Base-by-base conservation (phyloP, 257 asterid genomes). In the Avicennia marina region DNA sequence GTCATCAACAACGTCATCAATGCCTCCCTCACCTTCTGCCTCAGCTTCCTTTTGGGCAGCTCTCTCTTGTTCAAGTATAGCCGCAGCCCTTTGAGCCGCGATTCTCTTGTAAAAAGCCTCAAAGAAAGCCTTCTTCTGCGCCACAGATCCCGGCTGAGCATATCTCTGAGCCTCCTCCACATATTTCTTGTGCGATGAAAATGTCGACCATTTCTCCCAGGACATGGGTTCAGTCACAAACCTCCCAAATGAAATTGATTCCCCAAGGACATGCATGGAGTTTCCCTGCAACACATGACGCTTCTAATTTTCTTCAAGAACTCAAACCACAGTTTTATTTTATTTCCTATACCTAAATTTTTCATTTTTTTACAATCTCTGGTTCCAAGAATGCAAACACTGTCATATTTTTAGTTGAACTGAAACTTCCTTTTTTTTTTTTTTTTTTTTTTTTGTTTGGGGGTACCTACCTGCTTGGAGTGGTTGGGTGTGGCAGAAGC, bases 91-190 rank as follows among this genome's bases (percentile, higher is more conserved):
- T 24, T 78, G 79, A 7, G 96, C 95, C 27, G 98, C 95, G 49
- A 87, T 83, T 62, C 75, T 81, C 80, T 85, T 90, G 90, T 90
- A 90, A 74, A 87, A 95, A 56, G 96, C 96, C 72, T 90, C 98
- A 53, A 90, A 90, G 79, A 85, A 90, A 9, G 98, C 98, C 52
- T 87, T 87, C 62, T 85, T 90, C 72, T 81, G 81, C 7, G 96
- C 96, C 20, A 90, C 98, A 0, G 96, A 90, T 9, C 98, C 98
- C 11, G 95, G 96, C 69, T 71, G 80, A 0, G 96, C 80, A 25
- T 76, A 87, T 48, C 90, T 77, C 67, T 82, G 83, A 1, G 95
- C 98, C 72, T 87, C 98, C 70, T 90, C 98, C 12, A 85, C 96
- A 38, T 90, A 83, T 16, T 77, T 86, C 61, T 81, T 90, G 74